Evolutionary conservation across 2,329 filamentous ascomycete genomes (phyloP).

Genomic region (Trichoderma pleuroti): DNA sequence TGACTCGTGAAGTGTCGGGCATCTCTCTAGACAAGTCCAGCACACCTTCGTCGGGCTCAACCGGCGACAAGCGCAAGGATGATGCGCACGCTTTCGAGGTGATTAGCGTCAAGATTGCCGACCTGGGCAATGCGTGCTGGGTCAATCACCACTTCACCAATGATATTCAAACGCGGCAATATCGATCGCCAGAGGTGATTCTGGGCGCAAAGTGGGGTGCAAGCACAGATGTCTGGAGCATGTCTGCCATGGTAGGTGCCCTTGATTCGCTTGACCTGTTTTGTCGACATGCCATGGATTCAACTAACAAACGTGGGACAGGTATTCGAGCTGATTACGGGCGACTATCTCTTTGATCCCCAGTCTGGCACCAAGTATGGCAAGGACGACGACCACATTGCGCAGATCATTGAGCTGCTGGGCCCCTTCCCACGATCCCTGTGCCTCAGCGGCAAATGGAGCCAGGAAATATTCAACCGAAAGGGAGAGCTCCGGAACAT

Average conservation of each 20-base stretch:
- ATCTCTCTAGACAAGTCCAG: slow-evolving; percentile 82
- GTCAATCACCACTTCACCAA: slow-evolving; percentile 99
- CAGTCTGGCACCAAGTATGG: slow-evolving; percentile 98
- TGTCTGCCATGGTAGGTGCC: slow-evolving; percentile 88
- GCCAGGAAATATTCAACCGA: slow-evolving; percentile 96
- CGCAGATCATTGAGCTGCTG: slow-evolving; percentile 95
- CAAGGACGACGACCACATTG: slow-evolving; percentile 98
- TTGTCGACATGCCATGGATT: background rate
- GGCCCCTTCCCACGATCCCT: slow-evolving; percentile 90
- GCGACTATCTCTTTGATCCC: slow-evolving; percentile 96
- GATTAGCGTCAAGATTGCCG: slow-evolving; percentile 98
- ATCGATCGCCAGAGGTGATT: slow-evolving; percentile 95
- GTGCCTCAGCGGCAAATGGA: slow-evolving; percentile 93
- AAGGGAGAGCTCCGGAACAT: slow-evolving; percentile 98
- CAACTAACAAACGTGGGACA: slow-evolving; percentile 37
- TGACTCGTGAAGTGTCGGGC: slow-evolving; percentile 89
- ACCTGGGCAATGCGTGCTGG: slow-evolving; percentile 98
- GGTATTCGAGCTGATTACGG: slow-evolving; percentile 97
- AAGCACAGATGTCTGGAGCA: slow-evolving; percentile 99
- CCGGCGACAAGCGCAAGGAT: slow-evolving; percentile 62
- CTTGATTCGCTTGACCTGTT: background rate
- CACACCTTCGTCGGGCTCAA: slow-evolving; percentile 44
- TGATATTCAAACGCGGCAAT: slow-evolving; percentile 97
- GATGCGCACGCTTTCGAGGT: slow-evolving; percentile 61
- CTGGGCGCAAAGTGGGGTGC: slow-evolving; percentile 96